phyloP scores from a whole-genome alignment of 306 rosid species.

The Castanea sativa region DNA sequence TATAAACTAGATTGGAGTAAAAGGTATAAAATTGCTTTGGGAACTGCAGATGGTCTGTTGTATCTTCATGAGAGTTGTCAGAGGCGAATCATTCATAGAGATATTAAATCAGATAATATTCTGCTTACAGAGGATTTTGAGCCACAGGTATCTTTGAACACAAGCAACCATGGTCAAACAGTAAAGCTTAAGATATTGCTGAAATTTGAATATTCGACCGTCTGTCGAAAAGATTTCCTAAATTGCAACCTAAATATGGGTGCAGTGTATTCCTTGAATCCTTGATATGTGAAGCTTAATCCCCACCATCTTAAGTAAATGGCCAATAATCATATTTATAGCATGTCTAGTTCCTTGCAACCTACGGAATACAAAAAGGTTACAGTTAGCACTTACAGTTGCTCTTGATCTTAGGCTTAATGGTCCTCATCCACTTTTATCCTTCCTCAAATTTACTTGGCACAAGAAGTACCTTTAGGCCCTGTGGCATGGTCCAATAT shows the following conservation, averaged over 20 bases:
- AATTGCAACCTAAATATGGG: neutral
- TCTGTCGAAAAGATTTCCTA: neutral
- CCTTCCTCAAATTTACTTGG: too few species aligned
- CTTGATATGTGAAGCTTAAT: neutral
- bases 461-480: too few species aligned
- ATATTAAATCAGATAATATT: slow-evolving; percentile 75
- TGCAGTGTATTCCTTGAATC: neutral
- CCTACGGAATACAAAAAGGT: neutral
- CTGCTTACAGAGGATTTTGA: slow-evolving; percentile 68
- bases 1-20: slow-evolving; percentile 57
- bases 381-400: neutral
- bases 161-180: neutral
- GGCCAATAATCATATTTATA: neutral
- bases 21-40: slow-evolving; percentile 64
- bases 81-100: slow-evolving; percentile 79
- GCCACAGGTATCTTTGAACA: slow-evolving; percentile 62
- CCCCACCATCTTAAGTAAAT: neutral
- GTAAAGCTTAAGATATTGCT: neutral
- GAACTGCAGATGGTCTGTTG: slow-evolving; percentile 68
- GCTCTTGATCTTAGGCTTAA: neutral
- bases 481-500: too few species aligned
- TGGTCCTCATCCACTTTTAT: too few species aligned
- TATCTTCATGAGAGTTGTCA: slow-evolving; percentile 79
- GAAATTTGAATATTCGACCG: neutral
- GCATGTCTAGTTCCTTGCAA: neutral